Percentiles rank a stretch among this genome's conserved stretches.
phyloP scores from a whole-genome alignment of 768 basidiomycete species.

The Leccinellum luteum region DNA sequence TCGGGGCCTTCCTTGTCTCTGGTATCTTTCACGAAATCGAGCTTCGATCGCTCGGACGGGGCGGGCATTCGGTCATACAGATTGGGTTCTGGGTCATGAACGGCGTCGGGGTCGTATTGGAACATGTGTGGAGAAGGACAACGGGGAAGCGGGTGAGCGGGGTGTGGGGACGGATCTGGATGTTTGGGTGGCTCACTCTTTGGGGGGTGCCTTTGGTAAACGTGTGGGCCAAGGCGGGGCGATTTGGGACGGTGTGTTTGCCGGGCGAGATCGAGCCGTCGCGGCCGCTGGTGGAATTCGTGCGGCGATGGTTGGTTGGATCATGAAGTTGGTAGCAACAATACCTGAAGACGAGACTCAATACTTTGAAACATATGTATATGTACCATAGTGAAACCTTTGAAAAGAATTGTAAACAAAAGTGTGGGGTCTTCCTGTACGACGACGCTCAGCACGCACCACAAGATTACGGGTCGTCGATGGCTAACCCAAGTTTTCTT shows the following conservation, averaged over 20 bases:
- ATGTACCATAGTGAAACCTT: too few relatives aligned
- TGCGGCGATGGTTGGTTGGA: neutral
- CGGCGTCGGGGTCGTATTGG: conserved; percentile 51
- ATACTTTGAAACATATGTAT: too few relatives aligned
- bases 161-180: conserved; percentile 49
- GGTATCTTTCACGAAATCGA: conserved; percentile 57
- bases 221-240: conserved; percentile 21
- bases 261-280: conserved; percentile 16
- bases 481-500: conserved; percentile 40
- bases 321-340: too few relatives aligned
- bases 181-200: conserved; percentile 42
- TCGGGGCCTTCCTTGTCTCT: conserved; percentile 60
- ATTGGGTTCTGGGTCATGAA: conserved; percentile 55
- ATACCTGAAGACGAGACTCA: too few relatives aligned
- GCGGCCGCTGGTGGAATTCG: conserved; percentile 28
- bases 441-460: too few relatives aligned
- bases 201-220: conserved; percentile 51
- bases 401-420: too few relatives aligned
- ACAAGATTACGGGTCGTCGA: conserved; percentile 6
- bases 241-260: conserved; percentile 9
- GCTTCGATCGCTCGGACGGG: conserved; percentile 51
- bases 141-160: conserved; percentile 48
- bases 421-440: too few relatives aligned
- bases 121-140: conserved; percentile 41
- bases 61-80: conserved; percentile 40